phyloP scores from a whole-genome alignment of 768 basidiomycete genomes.

The Butyriboletus loyo region DNA sequence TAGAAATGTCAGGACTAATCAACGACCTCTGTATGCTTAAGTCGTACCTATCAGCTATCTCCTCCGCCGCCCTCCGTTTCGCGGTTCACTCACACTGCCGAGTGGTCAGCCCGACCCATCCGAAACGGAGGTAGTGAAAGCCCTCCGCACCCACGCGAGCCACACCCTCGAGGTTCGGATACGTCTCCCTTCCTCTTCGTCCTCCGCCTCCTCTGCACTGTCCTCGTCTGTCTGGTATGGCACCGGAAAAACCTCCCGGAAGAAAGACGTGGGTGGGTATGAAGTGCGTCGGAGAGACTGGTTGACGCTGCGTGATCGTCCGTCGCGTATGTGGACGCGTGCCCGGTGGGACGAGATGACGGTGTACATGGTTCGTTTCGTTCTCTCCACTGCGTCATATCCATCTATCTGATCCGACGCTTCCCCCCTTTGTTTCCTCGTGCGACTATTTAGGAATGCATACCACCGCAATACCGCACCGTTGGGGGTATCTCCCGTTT shows the following conservation, averaged over 20 bases:
- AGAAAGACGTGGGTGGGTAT: constrained; percentile 50
- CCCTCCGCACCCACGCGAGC: constrained; percentile 49
- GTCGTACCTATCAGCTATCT: constrained; percentile 62
- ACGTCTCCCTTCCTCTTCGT: constrained; percentile 34
- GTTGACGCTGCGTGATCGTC: constrained; percentile 24
- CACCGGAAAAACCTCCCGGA: constrained; percentile 25
- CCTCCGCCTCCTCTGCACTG: constrained; percentile 27
- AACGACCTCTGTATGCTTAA: constrained; percentile 20
- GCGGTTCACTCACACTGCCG: constrained; percentile 10
- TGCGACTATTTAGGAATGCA: constrained; percentile 61
- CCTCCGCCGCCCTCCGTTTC: constrained; percentile 36
- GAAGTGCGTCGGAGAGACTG: constrained; percentile 60
- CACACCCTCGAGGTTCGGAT: constrained; percentile 60
- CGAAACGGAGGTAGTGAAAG: constrained; percentile 54
- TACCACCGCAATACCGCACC: constrained; percentile 54
- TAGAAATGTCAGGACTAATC: background rate
- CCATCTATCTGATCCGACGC: background rate
- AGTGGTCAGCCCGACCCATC: constrained; percentile 12
- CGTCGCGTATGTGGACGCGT: constrained; percentile 30
- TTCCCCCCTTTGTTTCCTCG: background rate
- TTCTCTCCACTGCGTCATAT: background rate
- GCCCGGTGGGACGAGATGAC: constrained; percentile 63
- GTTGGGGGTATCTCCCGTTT: constrained; percentile 51
- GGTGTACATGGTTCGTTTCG: constrained; percentile 57
- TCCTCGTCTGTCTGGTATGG: constrained; percentile 40